Conservation (phyloP, 163 green algal genomes). For the Smithsoniella earleae region DNA sequence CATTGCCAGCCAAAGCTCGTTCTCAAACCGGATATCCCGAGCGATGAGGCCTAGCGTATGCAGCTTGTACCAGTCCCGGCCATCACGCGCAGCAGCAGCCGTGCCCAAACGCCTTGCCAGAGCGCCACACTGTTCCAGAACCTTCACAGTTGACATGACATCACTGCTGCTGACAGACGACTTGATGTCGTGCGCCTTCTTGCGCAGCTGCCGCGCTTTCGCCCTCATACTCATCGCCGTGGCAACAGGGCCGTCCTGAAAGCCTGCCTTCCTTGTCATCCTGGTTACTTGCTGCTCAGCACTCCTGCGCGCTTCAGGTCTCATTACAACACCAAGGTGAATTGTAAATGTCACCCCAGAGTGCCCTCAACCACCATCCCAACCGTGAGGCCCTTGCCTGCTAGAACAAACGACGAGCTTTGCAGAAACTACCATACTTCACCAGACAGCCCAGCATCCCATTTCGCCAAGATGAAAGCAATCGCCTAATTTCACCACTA, state of each 20-base stretch:
- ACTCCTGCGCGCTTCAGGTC: not conserved
- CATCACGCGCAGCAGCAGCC: not conserved
- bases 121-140: not conserved
- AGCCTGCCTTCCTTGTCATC: not conserved
- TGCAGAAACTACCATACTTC: too few relatives aligned
- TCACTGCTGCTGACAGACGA: slow-evolving; percentile 21
- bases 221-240: slow-evolving; percentile 23
- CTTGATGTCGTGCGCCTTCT: slow-evolving; percentile 15
- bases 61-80: slow-evolving; percentile 26
- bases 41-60: slow-evolving; percentile 45
- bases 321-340: too few relatives aligned
- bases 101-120: not conserved
- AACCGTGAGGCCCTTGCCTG: too few relatives aligned
- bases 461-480: too few relatives aligned
- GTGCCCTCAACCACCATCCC: too few relatives aligned
- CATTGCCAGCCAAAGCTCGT: slow-evolving; percentile 88
- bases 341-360: too few relatives aligned
- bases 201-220: slow-evolving; percentile 38
- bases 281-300: not conserved
- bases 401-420: too few relatives aligned
- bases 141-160: not conserved
- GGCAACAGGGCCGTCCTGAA: not conserved
- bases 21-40: slow-evolving; percentile 53
- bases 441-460: too few relatives aligned
- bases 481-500: too few relatives aligned